Conservation (phyloP, 2,329 filamentous ascomycete species). For the Didymosphaeria variabile region DNA sequence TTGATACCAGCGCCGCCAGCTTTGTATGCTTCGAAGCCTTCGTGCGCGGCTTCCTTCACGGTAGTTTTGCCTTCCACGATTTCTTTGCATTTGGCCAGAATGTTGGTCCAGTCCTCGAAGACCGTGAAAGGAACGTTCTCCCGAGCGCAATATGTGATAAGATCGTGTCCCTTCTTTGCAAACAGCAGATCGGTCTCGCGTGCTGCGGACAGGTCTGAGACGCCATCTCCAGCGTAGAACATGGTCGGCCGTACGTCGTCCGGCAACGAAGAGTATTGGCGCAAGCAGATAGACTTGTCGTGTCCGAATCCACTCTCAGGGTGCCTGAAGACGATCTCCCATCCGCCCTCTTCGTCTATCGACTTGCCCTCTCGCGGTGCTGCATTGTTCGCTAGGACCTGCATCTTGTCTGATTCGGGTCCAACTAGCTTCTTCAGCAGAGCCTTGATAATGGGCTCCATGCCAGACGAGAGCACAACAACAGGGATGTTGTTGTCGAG, state of each 20-base stretch:
- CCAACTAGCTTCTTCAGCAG: constrained; percentile 83
- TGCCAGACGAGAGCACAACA: constrained; percentile 90
- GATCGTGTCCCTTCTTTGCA: constrained; percentile 88
- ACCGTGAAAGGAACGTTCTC: constrained; percentile 87
- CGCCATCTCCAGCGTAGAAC: constrained; percentile 95
- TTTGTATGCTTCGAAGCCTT: constrained; percentile 59
- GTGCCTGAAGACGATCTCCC: constrained; percentile 89
- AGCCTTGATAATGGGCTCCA: constrained; percentile 89
- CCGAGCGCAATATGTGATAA: constrained; percentile 85
- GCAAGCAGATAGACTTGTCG: constrained; percentile 92
- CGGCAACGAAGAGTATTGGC: constrained; percentile 81
- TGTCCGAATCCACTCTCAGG: constrained; percentile 87
- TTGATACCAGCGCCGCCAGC: constrained; percentile 53
- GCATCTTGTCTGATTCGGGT: constrained; percentile 78
- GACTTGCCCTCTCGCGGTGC: constrained; percentile 73
- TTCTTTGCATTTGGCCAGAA: constrained; percentile 77
- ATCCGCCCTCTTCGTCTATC: constrained; percentile 82
- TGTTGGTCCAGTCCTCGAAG: constrained; percentile 85
- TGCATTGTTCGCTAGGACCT: constrained; percentile 91
- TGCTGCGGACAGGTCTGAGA: constrained; percentile 90
- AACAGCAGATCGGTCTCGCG: constrained; percentile 93
- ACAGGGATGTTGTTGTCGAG: constrained; percentile 85
- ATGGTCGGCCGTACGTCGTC: constrained; percentile 75
- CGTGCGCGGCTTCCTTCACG: constrained; percentile 73
- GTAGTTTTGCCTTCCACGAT: constrained; percentile 76